Evolutionary conservation across 2,329 filamentous ascomycete genomes (phyloP).

Genomic region (Penicillium psychrosexuale): DNA sequence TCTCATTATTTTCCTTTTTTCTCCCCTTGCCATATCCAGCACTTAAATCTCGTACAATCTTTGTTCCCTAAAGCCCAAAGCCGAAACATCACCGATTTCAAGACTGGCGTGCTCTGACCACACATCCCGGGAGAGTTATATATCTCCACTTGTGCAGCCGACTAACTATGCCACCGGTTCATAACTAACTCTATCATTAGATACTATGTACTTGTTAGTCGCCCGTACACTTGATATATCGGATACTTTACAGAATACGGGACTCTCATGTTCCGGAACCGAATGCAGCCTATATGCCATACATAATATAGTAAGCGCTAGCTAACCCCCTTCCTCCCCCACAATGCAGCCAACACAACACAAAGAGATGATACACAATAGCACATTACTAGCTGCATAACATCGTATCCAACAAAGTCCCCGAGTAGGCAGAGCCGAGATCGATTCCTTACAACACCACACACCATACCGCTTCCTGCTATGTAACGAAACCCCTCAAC

Average conservation of each 20-base stretch:
- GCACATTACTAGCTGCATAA: background rate
- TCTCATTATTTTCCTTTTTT: background rate
- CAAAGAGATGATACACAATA: background rate
- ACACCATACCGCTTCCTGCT: background rate
- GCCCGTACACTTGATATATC: background rate
- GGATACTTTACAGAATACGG: background rate
- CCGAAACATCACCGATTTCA: background rate
- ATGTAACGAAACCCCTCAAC: background rate
- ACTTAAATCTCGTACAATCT: no score
- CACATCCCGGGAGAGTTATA: background rate
- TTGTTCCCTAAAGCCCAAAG: no score
- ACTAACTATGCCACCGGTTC: no score
- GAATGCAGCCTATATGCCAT: background rate
- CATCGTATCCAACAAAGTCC: background rate
- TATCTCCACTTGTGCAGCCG: background rate
- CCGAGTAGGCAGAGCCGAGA: background rate
- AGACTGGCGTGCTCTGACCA: background rate
- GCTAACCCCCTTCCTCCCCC: background rate
- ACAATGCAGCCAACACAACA: background rate
- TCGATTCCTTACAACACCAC: background rate
- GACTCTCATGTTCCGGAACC: background rate
- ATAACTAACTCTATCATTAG: no score
- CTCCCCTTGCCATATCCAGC: no score
- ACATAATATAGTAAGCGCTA: background rate
- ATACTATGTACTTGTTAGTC: no score